A percentile compares a stretch with the other conserved stretches of the same genome.
Evolutionary conservation across 345 rosid species (phyloP).

Genomic region (Mangifera indica): DNA sequence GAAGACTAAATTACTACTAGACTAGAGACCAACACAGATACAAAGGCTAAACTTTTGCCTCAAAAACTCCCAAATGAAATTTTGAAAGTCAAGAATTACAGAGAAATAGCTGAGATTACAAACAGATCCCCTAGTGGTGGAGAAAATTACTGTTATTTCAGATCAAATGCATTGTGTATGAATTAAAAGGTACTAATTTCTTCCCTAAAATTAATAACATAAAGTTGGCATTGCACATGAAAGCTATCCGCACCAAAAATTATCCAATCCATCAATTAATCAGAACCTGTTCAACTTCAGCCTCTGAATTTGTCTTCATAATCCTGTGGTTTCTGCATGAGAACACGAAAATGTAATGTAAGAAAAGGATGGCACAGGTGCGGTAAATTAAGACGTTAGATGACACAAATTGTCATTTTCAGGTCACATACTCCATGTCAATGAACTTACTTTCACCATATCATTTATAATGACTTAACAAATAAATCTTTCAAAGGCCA

Average conservation of each 20-base stretch:
- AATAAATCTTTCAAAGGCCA: background rate
- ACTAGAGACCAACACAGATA: background rate
- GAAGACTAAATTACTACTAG: too few relatives aligned
- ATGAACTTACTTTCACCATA: too few relatives aligned
- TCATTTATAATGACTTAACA: background rate
- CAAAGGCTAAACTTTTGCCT: background rate
- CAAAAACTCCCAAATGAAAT: background rate
- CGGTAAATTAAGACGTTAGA: background rate
- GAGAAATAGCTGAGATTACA: background rate
- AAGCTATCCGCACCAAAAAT: background rate
- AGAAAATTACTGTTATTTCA: background rate
- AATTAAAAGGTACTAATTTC: conserved; percentile 8
- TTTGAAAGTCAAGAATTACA: conserved; percentile 3
- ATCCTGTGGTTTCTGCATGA: conserved; percentile 57
- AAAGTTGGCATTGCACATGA: background rate
- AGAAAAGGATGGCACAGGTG: background rate
- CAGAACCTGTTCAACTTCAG: conserved; percentile 21
- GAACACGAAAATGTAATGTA: background rate
- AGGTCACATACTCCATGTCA: background rate
- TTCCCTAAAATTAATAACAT: background rate
- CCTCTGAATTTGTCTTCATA: conserved; percentile 61
- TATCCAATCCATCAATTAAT: background rate
- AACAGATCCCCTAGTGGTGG: background rate
- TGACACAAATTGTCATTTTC: background rate
- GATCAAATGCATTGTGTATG: background rate